phyloP scores from a whole-genome alignment of 169 alveolate species.

The Sarcocystis neurona region DNA sequence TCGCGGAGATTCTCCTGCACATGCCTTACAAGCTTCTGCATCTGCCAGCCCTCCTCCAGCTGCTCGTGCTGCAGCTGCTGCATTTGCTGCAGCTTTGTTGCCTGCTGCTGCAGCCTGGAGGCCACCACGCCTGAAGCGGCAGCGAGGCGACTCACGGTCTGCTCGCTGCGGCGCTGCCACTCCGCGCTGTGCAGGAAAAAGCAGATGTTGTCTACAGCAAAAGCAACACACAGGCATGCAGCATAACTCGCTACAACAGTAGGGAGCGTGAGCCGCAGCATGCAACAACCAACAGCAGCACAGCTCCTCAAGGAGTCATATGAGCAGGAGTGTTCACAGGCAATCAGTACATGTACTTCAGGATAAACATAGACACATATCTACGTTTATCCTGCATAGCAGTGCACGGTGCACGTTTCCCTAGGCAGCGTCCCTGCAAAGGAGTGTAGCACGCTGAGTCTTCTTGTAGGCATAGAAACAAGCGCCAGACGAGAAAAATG shows the following conservation, averaged over 20 bases:
- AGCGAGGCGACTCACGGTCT: constrained; percentile 41
- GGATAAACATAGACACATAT: too few species aligned
- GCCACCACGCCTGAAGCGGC: constrained; percentile 49
- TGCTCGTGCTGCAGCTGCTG: constrained; percentile 39
- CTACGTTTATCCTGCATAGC: too few species aligned
- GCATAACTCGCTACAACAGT: too few species aligned
- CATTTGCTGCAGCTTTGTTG: constrained; percentile 32
- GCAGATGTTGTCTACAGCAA: constrained; percentile 45
- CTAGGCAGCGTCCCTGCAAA: too few species aligned
- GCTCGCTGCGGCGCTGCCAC: constrained; percentile 54
- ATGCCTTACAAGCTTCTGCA: constrained; percentile 44
- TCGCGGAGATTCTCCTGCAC: constrained; percentile 50
- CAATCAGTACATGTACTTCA: too few species aligned
- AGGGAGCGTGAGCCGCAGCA: too few species aligned
- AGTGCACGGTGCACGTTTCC: too few species aligned
- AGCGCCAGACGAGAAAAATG: too few species aligned
- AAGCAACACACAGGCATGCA: too few species aligned
- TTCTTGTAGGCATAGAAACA: too few species aligned
- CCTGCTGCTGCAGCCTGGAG: constrained; percentile 34
- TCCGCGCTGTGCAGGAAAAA: constrained; percentile 59
- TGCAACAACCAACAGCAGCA: constrained; percentile 4
- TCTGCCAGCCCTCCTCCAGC: constrained; percentile 47
- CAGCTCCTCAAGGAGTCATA: not conserved
- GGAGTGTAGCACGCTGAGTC: too few species aligned
- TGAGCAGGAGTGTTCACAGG: not conserved